Evolutionary conservation across 2,329 filamentous ascomycete species (phyloP).

Genomic region (Fusarium nygamai): DNA sequence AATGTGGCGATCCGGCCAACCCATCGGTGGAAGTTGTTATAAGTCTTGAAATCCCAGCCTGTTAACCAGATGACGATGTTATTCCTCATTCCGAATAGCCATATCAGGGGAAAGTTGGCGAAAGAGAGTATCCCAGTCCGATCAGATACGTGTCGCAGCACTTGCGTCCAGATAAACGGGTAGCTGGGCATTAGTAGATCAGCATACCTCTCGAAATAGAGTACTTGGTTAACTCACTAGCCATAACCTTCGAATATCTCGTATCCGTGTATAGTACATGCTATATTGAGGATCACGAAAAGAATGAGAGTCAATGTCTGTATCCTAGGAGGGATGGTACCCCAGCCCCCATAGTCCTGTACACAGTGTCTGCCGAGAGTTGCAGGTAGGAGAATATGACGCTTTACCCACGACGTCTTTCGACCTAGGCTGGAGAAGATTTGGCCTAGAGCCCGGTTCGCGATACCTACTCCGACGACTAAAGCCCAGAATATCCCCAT

Average conservation of each 20-base stretch:
- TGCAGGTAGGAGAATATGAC: background rate
- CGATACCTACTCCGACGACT: background rate
- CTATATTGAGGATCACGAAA: background rate
- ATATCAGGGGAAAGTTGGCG: slow-evolving; percentile 71
- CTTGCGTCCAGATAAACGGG: slow-evolving; percentile 46
- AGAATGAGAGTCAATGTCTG: background rate
- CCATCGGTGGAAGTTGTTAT: slow-evolving; percentile 75
- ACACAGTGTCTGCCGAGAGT: slow-evolving; percentile 1
- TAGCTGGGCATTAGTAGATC: slow-evolving; percentile 43
- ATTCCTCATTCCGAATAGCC: slow-evolving; percentile 74
- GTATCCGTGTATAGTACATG: slow-evolving; percentile 6
- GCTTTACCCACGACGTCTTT: background rate
- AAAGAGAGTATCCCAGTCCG: slow-evolving; percentile 72
- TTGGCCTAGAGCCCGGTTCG: background rate
- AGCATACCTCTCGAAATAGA: fast-evolving
- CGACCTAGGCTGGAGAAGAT: fast-evolving
- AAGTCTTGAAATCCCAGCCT: slow-evolving; percentile 75
- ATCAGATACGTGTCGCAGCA: slow-evolving; percentile 67
- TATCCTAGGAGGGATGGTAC: background rate
- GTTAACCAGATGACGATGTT: slow-evolving; percentile 73
- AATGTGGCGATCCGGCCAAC: slow-evolving; percentile 69
- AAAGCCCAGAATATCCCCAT: slow-evolving; percentile 4
- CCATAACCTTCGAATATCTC: slow-evolving; percentile 14
- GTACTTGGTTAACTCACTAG: background rate
- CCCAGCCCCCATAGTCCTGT: slow-evolving; percentile 2